These are phyloP conservation scores for Fusarium miscanthi DNA, from an alignment of 2,329 filamentous ascomycete genomes.

Conservation along the genomic window DNA sequence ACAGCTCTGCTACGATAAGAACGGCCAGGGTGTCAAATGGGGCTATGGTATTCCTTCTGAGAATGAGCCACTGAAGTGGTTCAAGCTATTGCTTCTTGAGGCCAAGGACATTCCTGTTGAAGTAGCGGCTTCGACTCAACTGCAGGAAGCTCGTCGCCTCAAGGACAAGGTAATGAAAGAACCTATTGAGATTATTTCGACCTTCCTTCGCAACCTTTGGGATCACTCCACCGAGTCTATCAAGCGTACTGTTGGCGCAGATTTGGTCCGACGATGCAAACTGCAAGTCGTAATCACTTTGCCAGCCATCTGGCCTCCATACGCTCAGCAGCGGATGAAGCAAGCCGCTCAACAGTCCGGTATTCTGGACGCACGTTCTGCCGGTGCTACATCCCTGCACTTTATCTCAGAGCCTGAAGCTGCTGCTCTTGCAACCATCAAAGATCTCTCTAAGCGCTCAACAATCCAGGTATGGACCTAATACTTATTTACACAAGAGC, in stretches of 20 bases:
- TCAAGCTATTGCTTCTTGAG: too few species aligned
- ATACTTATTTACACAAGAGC: too few species aligned
- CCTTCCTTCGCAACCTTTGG: constrained; percentile 50
- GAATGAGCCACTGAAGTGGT: too few species aligned
- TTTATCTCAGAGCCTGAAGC: constrained; percentile 60
- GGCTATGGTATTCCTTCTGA: too few species aligned
- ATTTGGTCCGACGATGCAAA: constrained; percentile 29
- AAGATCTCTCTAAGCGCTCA: constrained; percentile 41
- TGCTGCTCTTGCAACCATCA: constrained; percentile 54
- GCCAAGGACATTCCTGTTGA: too few species aligned
- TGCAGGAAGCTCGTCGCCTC: constrained; percentile 5
- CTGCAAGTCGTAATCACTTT: constrained; percentile 56
- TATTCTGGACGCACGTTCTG: constrained; percentile 44
- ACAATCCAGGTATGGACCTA: too few species aligned
- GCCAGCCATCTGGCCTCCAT: constrained; percentile 58
- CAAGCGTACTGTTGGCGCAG: constrained; percentile 29
- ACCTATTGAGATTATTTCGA: too few species aligned
- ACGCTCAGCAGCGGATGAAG: constrained; percentile 52
- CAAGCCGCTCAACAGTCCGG: constrained; percentile 50
- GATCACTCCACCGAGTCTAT: constrained; percentile 44
- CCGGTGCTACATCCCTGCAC: constrained; percentile 46
- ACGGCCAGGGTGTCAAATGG: too few species aligned
- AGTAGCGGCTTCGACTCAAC: too few species aligned
- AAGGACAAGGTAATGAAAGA: too few species aligned
- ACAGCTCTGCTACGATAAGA: too few species aligned